A percentile compares a stretch with the other conserved stretches of the same genome.
These are phyloP conservation scores for Anacardium occidentale DNA, from an alignment of 345 rosid genomes.

Conservation along the genomic window DNA sequence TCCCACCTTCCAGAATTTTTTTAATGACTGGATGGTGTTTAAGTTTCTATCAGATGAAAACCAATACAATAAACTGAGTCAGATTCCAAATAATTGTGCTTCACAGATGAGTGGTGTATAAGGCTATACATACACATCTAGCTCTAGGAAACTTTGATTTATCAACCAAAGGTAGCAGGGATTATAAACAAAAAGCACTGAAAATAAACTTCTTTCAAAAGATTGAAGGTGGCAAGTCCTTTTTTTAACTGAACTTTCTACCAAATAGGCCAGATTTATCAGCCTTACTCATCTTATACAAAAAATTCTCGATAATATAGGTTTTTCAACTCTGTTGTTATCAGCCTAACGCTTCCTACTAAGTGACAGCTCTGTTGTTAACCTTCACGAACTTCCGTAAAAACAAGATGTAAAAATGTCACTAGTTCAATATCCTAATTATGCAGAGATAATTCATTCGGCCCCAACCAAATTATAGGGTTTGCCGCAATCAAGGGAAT, in stretches of 20 bases:
- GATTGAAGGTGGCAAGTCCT: too few species aligned
- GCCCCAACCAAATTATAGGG: neutral
- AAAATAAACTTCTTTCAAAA: too few species aligned
- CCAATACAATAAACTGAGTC: conserved; percentile 8
- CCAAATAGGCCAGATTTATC: too few species aligned
- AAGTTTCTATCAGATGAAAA: conserved; percentile 53
- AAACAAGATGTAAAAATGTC: neutral
- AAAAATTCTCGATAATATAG: too few species aligned
- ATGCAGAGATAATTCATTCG: neutral
- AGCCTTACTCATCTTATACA: too few species aligned
- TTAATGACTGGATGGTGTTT: conserved; percentile 93
- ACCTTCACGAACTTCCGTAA: neutral
- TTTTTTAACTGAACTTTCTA: too few species aligned
- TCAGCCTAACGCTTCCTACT: too few species aligned
- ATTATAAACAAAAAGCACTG: too few species aligned
- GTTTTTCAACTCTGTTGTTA: too few species aligned
- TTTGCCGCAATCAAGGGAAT: neutral
- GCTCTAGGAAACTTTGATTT: conserved; percentile 1
- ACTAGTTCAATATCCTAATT: neutral
- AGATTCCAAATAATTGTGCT: conserved; percentile 20
- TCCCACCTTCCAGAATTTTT: conserved; percentile 81
- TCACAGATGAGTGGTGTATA: neutral
- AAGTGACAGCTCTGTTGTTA: too few species aligned
- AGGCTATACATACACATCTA: neutral
- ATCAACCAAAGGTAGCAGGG: neutral